These are phyloP conservation scores for Pyricularia grisea DNA, from an alignment of 2,329 filamentous ascomycete genomes.

Conservation along the genomic window DNA sequence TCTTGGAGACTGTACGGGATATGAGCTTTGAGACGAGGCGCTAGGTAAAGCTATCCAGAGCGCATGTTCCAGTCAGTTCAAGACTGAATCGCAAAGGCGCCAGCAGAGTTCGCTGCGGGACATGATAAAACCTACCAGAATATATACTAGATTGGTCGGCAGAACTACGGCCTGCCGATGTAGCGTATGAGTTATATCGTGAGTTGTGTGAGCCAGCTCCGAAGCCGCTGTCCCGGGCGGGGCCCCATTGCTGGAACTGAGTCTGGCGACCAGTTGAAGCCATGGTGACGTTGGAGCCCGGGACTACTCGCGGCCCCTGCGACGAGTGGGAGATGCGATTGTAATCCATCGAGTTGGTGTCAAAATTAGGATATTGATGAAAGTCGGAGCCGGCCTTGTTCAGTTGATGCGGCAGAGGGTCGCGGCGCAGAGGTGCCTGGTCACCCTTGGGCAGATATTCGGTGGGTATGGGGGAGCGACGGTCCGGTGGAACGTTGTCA, in stretches of 20 bases:
- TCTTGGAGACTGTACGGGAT: constrained; percentile 38
- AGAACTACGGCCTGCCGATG: constrained; percentile 48
- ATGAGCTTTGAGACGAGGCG: constrained; percentile 47
- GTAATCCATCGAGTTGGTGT: constrained; percentile 36
- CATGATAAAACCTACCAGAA: constrained; percentile 37
- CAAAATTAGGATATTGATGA: constrained; percentile 78
- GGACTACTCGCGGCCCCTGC: constrained; percentile 34
- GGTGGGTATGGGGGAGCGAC: constrained; percentile 59
- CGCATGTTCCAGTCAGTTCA: constrained; percentile 22
- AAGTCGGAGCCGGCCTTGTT: constrained; percentile 71
- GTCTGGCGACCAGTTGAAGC: constrained; percentile 62
- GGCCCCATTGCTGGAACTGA: constrained; percentile 71
- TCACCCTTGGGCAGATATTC: constrained; percentile 65
- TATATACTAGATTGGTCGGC: constrained; percentile 45
- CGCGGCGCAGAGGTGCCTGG: constrained; percentile 52
- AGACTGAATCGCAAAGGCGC: neutral
- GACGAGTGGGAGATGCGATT: constrained; percentile 1
- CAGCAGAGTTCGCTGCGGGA: neutral
- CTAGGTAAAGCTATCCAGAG: constrained; percentile 45
- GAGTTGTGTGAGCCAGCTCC: constrained; percentile 40
- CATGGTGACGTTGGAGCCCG: constrained; percentile 60
- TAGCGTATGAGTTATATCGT: constrained; percentile 55
- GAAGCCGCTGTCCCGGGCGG: constrained; percentile 46
- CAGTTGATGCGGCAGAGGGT: constrained; percentile 73
- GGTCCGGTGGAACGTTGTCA: constrained; percentile 57